These are phyloP conservation scores for Wickerhamomyces queroliae DNA, from an alignment of 805 yeast genomes.

Conservation along the genomic window DNA sequence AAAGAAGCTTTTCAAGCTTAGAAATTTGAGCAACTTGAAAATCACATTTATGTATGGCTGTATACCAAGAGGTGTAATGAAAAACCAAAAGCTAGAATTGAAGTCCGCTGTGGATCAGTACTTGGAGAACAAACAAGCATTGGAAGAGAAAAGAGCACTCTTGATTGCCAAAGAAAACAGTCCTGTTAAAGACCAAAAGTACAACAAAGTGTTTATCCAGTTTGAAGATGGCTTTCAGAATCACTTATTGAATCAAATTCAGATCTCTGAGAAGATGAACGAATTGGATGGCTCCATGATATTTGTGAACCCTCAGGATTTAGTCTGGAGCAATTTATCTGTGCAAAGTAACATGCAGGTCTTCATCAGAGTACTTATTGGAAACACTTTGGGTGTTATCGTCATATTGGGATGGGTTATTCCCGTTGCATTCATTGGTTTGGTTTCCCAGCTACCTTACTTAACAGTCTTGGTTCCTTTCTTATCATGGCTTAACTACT, in stretches of 20 bases:
- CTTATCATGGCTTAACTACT: slow-evolving; percentile 44
- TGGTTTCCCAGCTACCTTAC: slow-evolving; percentile 69
- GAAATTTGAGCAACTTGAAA: slow-evolving; percentile 6
- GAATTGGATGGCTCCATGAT: slow-evolving; percentile 36
- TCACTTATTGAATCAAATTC: slow-evolving; percentile 56
- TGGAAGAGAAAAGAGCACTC: slow-evolving; percentile 8
- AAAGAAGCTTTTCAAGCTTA: neutral
- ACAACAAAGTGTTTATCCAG: slow-evolving; percentile 52
- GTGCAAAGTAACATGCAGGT: slow-evolving; percentile 30
- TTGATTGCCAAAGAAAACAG: slow-evolving; percentile 15
- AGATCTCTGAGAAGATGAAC: slow-evolving; percentile 38
- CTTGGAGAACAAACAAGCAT: slow-evolving; percentile 5
- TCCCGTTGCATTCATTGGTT: slow-evolving; percentile 78
- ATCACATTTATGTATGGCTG: slow-evolving; percentile 3
- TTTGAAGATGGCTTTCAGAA: slow-evolving; percentile 55
- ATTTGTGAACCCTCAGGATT: slow-evolving; percentile 59
- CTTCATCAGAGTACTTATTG: slow-evolving; percentile 34
- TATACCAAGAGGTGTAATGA: slow-evolving; percentile 3
- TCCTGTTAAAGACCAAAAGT: slow-evolving; percentile 20
- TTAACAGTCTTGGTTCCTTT: slow-evolving; percentile 57
- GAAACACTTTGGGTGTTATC: slow-evolving; percentile 38
- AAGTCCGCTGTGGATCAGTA: slow-evolving; percentile 1
- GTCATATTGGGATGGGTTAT: slow-evolving; percentile 67
- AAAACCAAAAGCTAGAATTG: neutral
- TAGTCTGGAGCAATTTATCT: slow-evolving; percentile 64